phyloP scores from a whole-genome alignment of 2,329 filamentous ascomycete species.

The Fusarium humuli region DNA sequence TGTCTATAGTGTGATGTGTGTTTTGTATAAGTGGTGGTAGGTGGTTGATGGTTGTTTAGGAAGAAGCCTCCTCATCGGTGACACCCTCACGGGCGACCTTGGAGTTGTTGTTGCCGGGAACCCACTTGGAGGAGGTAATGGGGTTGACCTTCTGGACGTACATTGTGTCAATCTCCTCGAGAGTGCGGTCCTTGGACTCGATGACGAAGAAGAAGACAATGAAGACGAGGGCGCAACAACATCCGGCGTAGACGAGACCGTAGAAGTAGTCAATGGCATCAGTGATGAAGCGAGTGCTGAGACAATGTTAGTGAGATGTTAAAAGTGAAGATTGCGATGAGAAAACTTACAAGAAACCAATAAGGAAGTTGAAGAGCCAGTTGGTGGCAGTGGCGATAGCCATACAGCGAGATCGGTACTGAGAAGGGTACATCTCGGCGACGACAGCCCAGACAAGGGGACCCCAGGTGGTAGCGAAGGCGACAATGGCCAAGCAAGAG shows the following conservation, averaged over 20 bases:
- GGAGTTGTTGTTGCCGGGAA: constrained; percentile 10
- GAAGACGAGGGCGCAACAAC: constrained; percentile 70
- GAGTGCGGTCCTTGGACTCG: constrained; percentile 76
- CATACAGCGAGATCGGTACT: constrained; percentile 66
- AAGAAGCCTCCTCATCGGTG: constrained; percentile 38
- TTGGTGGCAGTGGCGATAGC: constrained; percentile 68
- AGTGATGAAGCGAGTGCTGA: constrained; percentile 76
- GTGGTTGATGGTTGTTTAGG: constrained; percentile 12
- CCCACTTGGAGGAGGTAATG: constrained; percentile 56
- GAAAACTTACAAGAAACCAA: constrained; percentile 59
- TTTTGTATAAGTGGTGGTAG: neutral
- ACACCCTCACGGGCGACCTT: constrained; percentile 28
- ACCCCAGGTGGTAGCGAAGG: constrained; percentile 77
- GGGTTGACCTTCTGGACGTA: constrained; percentile 68
- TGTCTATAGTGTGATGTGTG: constrained; percentile 10
- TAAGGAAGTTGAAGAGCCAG: constrained; percentile 75
- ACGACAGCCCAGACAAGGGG: constrained; percentile 75
- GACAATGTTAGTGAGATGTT: constrained; percentile 35
- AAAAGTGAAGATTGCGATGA: accelerated
- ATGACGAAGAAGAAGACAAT: constrained; percentile 82
- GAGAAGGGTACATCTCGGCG: constrained; percentile 72
- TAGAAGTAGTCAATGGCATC: constrained; percentile 75
- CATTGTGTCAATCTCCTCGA: constrained; percentile 84
- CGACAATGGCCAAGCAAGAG: constrained; percentile 75
- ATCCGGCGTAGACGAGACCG: constrained; percentile 77